A percentile compares a stretch with the other conserved stretches of the same genome.
These are phyloP conservation scores for Saccharum spontaneum DNA, from an alignment of 176 grass and related monocot genomes.

Conservation along the genomic window DNA sequence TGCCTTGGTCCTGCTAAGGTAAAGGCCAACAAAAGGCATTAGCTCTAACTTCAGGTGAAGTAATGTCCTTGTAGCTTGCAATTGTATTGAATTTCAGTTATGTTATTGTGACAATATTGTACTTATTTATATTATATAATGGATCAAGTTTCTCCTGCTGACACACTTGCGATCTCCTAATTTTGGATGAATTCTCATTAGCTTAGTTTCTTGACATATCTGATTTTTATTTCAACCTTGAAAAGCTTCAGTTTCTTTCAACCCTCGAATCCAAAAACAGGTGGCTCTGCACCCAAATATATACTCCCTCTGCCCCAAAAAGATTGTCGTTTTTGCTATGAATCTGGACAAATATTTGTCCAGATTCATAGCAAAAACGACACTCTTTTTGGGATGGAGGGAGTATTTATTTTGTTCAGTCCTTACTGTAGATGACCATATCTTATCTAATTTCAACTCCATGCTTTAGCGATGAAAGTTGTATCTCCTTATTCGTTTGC, in stretches of 20 bases:
- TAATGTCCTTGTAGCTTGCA: not conserved
- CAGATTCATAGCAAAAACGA: no score
- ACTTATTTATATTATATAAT: constrained; percentile 17
- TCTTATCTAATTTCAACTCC: not conserved
- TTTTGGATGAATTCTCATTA: constrained; percentile 8
- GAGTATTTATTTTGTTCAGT: not conserved
- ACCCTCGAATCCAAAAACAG: not conserved
- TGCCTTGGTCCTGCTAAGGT: constrained; percentile 17
- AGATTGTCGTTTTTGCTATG: no score
- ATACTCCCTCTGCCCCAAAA: no score
- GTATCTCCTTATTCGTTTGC: not conserved
- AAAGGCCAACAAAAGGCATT: not conserved
- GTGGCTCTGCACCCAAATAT: not conserved
- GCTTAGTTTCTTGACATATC: constrained; percentile 8
- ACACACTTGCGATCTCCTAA: constrained; percentile 2
- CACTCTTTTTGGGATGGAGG: no score
- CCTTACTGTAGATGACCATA: not conserved
- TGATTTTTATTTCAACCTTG: not conserved
- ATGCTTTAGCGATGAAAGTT: not conserved
- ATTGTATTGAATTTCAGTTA: not conserved
- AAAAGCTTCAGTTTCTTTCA: not conserved
- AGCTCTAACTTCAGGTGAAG: constrained; percentile 29
- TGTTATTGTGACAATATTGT: constrained; percentile 6
- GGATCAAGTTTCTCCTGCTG: not conserved
- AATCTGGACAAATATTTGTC: no score